phyloP scores from a whole-genome alignment of 345 rosid species.

The Sonneratia caseolaris region DNA sequence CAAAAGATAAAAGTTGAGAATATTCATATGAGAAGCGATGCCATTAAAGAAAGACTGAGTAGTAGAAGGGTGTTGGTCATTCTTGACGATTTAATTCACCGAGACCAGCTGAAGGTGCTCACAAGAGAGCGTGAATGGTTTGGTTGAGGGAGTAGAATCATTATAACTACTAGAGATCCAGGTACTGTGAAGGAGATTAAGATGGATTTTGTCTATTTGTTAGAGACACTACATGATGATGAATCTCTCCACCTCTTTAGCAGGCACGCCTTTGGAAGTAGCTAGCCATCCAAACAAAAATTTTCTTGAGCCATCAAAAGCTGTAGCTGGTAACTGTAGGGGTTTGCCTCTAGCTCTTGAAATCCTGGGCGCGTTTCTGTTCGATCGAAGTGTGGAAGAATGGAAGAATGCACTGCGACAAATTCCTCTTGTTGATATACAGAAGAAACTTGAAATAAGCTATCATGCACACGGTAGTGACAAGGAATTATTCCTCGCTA shows the following conservation, averaged over 20 bases:
- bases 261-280: background rate
- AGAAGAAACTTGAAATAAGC: background rate
- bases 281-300: background rate
- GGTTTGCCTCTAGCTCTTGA: conserved; percentile 13
- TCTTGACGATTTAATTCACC: conserved; percentile 11
- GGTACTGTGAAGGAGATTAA: background rate
- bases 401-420: background rate
- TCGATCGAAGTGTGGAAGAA: background rate
- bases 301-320: background rate
- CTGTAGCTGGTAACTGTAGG: background rate
- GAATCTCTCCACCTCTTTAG: conserved; percentile 6
- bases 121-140: conserved; percentile 3
- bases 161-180: conserved; percentile 12
- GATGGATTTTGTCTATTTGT: background rate
- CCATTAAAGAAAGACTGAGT: background rate
- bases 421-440: background rate
- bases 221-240: background rate
- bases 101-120: background rate
- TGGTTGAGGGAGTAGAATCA: conserved; percentile 11
- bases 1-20: background rate
- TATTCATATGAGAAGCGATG: background rate
- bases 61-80: conserved; percentile 9
- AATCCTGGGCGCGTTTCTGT: conserved; percentile 7
- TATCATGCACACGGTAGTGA: background rate
- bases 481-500: conserved; percentile 10